Evolutionary conservation across 2,329 filamentous ascomycete species (phyloP).

Genomic region (Basipetospora sp.): DNA sequence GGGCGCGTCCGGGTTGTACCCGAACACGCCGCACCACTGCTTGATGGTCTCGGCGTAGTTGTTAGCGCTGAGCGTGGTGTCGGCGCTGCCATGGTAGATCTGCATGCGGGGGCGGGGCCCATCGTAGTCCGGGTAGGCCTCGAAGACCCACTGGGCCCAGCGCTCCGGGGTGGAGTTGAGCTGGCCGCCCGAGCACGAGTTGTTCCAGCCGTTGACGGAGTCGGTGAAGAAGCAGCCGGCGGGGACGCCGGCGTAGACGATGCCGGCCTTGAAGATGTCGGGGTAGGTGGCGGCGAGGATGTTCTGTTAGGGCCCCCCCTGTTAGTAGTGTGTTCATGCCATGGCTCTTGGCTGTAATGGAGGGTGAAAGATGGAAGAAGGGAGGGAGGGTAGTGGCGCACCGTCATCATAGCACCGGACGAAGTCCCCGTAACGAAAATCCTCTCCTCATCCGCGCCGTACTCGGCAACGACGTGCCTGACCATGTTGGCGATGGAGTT

Average conservation of each 20-base stretch:
- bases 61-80: slow-evolving; percentile 32
- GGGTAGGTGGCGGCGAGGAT: slow-evolving; percentile 40
- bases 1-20: slow-evolving; percentile 19
- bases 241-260: slow-evolving; percentile 36
- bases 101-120: slow-evolving; percentile 41
- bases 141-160: slow-evolving; percentile 26
- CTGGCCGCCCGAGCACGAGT: slow-evolving; percentile 36
- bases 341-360: not conserved
- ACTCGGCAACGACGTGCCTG: slow-evolving; percentile 34
- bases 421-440: slow-evolving; percentile 39
- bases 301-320: too few species aligned
- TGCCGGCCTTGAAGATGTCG: slow-evolving; percentile 36
- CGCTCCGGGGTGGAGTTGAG: slow-evolving; percentile 23
- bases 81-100: slow-evolving; percentile 39
- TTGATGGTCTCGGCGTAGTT: slow-evolving; percentile 45
- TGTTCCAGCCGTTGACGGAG: slow-evolving; percentile 37
- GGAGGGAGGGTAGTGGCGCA: too few species aligned
- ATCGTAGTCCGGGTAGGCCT: slow-evolving; percentile 35
- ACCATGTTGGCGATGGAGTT: slow-evolving; percentile 46
- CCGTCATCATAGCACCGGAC: slow-evolving; percentile 37
- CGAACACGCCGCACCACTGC: slow-evolving; percentile 39
- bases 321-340: not conserved
- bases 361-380: not conserved
- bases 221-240: slow-evolving; percentile 37
- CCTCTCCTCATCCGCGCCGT: slow-evolving; percentile 32